Percentiles rank a stretch among this genome's conserved stretches.
Evolutionary conservation across 2,329 filamentous ascomycete genomes (phyloP).

Genomic region (Myriosclerotinia curreyana): DNA sequence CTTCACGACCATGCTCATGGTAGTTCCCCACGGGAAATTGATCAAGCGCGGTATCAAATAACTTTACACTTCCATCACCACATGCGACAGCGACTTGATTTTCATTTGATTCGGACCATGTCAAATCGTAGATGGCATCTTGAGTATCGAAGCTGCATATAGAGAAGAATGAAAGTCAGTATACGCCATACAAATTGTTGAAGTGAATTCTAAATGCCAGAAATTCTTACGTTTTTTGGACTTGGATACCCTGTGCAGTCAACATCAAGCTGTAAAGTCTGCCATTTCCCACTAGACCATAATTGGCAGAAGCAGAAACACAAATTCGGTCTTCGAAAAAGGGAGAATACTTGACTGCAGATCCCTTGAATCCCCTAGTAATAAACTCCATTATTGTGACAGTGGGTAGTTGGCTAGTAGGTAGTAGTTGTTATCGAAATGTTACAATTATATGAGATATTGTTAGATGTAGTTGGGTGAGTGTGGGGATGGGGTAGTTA

Average conservation of each 20-base stretch:
- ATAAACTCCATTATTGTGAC: conserved; percentile 82
- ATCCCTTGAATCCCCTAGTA: conserved; percentile 91
- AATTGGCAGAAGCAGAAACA: conserved; percentile 88
- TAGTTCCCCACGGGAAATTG: conserved; percentile 88
- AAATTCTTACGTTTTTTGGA: conserved; percentile 69
- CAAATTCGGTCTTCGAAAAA: conserved; percentile 96
- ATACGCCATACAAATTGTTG: not conserved
- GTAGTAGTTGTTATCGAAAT: not conserved
- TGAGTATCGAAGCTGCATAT: conserved; percentile 84
- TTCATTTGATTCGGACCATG: conserved; percentile 96
- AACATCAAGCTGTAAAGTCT: conserved; percentile 80
- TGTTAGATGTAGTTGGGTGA: not conserved
- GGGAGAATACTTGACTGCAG: conserved; percentile 96
- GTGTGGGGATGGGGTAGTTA: not conserved
- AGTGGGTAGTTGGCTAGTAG: not conserved
- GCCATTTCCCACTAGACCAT: conserved; percentile 94
- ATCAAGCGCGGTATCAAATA: conserved; percentile 80
- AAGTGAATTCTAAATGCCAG: not conserved
- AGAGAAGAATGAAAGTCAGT: not conserved
- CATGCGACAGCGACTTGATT: conserved; percentile 87
- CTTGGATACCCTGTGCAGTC: conserved; percentile 76
- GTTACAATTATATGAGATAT: not conserved
- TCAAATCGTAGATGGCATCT: conserved; percentile 90
- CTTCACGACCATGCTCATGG: conserved; percentile 89
- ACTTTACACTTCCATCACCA: conserved; percentile 90